These are phyloP conservation scores for Collybia sordida DNA, from an alignment of 768 basidiomycete genomes.

Conservation along the genomic window DNA sequence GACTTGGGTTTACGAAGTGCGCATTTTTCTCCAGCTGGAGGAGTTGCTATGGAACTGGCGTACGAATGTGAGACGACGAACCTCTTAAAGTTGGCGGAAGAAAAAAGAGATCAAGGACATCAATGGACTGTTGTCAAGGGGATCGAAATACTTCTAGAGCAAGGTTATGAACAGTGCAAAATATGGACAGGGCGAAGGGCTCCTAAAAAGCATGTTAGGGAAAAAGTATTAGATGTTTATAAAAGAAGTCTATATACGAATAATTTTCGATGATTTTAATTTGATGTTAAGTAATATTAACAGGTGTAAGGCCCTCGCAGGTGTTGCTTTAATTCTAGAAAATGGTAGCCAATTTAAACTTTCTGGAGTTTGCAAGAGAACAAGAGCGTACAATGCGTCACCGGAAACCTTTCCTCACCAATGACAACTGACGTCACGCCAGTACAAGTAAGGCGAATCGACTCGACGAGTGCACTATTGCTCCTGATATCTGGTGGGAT, in stretches of 20 bases:
- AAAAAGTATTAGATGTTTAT: conserved; percentile 46
- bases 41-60: conserved; percentile 72
- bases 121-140: conserved; percentile 61
- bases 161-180: conserved; percentile 64
- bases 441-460: conserved; percentile 11
- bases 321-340: too few species aligned
- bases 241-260: neutral
- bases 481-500: conserved; percentile 1
- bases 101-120: conserved; percentile 22
- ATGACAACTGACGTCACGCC: conserved; percentile 6
- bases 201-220: conserved; percentile 40
- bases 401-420: conserved; percentile 2
- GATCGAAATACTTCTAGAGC: conserved; percentile 68
- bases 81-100: conserved; percentile 52
- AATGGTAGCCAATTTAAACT: too few species aligned
- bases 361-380: too few species aligned
- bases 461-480: neutral
- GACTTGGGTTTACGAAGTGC: conserved; percentile 48
- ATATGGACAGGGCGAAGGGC: conserved; percentile 58
- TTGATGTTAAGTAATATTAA: too few species aligned
- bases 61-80: conserved; percentile 72
- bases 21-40: conserved; percentile 20
- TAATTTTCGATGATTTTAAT: neutral
- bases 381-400: too few species aligned
- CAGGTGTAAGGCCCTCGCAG: too few species aligned